Base-by-base conservation (phyloP, 768 basidiomycete species). In the Suillus decipiens region DNA sequence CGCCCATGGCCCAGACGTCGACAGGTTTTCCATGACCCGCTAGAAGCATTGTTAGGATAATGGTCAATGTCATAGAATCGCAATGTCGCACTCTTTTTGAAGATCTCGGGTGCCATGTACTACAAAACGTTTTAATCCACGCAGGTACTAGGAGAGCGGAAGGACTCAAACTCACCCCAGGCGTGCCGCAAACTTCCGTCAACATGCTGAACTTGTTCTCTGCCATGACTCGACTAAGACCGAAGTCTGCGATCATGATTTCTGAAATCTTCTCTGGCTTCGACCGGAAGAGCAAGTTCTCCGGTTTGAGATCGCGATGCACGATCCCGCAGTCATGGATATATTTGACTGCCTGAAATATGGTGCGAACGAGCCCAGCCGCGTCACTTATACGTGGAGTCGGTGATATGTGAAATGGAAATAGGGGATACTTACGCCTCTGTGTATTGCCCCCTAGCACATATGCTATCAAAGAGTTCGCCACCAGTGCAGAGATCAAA, bases 401-500 rank as follows among this genome's bases (percentile, higher is more conserved):
- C 12, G 34, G 55, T 60, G 8, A 37, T 14, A 59, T 65, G 24
- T 66, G 72, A 45, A 76, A 76, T 19, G 68, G 42, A 41, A 33
- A 37, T 48, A 33, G 61, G 47, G 14, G 24, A 28, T 5, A 78
- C 88, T 69, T 67, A 94, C 93, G 87, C 88, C 78, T 99, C 96
- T 72, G 94, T 95, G 76, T 97, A 99, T 73, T 94, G 94, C 59
- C 95, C 95, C 76, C 95, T 94, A 36, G 95, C 94, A 72, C 96
- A 99, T 80, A 99, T 99, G 57, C 96, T 86, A 76, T 99, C 96
- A 71, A 99, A 99, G n/a, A 99, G 87, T 76, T 99, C 96, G 50
- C 96, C 96, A 59, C 96, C 95, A 2, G 93, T 95, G 80, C 96
- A 99, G 10, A 98, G 86, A 77, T 99, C 96, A 76, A 97, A 97